Percentiles rank a stretch among this genome's conserved stretches.
phyloP scores from a whole-genome alignment of 2,329 filamentous ascomycete genomes.

The Volutella citrinella region DNA sequence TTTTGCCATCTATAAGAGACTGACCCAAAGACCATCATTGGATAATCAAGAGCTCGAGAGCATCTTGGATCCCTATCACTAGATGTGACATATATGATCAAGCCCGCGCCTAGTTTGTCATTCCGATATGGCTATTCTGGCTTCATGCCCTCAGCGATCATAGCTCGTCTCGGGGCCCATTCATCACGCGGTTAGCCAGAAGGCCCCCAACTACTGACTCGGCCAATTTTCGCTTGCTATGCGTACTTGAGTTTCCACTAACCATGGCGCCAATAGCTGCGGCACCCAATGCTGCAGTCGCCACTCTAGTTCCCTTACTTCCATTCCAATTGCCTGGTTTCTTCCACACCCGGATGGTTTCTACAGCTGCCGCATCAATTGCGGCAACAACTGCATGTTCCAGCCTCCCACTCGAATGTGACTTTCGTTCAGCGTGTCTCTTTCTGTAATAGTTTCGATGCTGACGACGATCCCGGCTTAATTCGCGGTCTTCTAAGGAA shows the following conservation, averaged over 20 bases:
- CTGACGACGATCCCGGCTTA: conserved; percentile 1
- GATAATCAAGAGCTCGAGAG: too few relatives aligned
- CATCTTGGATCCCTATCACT: too few relatives aligned
- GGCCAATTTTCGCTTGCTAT: conserved; percentile 1
- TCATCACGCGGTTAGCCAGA: neutral
- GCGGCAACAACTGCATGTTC: neutral
- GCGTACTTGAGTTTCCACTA: neutral
- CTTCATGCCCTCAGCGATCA: neutral
- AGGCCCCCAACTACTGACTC: conserved; percentile 1
- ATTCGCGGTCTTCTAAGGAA: neutral
- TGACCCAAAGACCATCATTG: too few relatives aligned
- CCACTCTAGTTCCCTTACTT: neutral
- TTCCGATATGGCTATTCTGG: neutral
- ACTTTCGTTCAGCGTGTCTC: neutral
- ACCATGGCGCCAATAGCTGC: neutral
- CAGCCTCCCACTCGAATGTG: neutral
- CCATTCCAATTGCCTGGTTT: conserved; percentile 1
- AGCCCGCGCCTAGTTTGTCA: neutral
- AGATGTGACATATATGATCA: too few relatives aligned
- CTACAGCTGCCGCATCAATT: neutral
- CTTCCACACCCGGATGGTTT: neutral
- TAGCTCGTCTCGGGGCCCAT: neutral
- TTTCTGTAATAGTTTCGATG: neutral
- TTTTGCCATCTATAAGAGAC: too few relatives aligned
- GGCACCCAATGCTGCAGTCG: neutral